Percentiles rank a stretch among this genome's conserved stretches.
Evolutionary conservation across 2,329 filamentous ascomycete species (phyloP).

Genomic region (Diatrype stigma): DNA sequence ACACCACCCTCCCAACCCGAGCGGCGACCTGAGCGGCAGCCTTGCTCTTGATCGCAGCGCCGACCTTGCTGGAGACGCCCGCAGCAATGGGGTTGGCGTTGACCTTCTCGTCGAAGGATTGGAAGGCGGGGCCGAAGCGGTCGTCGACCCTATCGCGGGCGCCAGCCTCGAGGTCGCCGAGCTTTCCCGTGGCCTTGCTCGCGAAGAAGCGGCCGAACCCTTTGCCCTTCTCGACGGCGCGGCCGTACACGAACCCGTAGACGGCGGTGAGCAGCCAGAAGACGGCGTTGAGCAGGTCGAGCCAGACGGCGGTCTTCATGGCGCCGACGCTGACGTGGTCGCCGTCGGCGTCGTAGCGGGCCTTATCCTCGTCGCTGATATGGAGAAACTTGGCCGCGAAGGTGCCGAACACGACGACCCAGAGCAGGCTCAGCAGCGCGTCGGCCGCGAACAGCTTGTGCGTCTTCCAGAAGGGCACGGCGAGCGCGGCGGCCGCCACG

Average conservation of each 20-base stretch:
- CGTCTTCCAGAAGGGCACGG: constrained; percentile 29
- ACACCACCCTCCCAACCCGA: no score
- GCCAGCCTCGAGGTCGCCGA: constrained; percentile 15
- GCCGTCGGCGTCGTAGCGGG: constrained; percentile 35
- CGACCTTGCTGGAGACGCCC: background rate
- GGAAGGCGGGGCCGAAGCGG: background rate
- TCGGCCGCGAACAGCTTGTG: constrained; percentile 44
- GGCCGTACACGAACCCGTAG: constrained; percentile 38
- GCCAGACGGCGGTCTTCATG: constrained; percentile 72
- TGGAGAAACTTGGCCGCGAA: constrained; percentile 69
- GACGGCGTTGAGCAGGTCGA: constrained; percentile 63
- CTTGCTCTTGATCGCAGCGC: background rate
- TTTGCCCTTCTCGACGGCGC: constrained; percentile 8
- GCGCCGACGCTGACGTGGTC: constrained; percentile 38
- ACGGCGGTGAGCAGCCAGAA: constrained; percentile 55
- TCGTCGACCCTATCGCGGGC: constrained; percentile 9
- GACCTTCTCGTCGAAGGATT: background rate
- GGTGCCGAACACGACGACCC: constrained; percentile 66
- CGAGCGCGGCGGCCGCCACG: constrained; percentile 42
- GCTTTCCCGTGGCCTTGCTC: constrained; percentile 26
- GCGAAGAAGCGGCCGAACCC: constrained; percentile 36
- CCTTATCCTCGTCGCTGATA: constrained; percentile 39
- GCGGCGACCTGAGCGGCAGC: background rate
- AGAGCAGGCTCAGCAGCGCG: constrained; percentile 41
- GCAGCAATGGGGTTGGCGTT: background rate